Conservation (phyloP, 202 grass and related monocot genomes). For the Hordeum pubiflorum region DNA sequence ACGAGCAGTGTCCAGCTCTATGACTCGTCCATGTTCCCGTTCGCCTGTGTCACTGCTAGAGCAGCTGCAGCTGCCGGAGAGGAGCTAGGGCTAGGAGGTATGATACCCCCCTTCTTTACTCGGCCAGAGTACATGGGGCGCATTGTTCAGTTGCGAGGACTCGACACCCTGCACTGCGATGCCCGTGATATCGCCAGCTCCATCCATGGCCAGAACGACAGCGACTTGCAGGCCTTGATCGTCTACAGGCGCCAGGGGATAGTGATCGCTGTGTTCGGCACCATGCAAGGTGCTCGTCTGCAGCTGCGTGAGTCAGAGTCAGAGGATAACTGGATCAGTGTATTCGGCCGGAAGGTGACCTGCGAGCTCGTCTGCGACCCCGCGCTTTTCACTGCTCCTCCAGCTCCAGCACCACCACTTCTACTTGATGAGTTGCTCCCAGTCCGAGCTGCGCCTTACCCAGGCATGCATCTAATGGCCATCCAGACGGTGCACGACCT, state of each 20-base stretch:
- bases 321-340: neutral
- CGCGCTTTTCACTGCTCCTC: neutral
- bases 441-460: neutral
- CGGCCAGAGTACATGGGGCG: neutral
- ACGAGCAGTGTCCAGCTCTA: neutral
- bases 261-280: neutral
- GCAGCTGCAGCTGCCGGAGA: neutral
- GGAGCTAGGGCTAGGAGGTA: neutral
- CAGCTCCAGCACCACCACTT: too few species aligned
- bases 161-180: neutral
- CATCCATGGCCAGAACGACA: neutral
- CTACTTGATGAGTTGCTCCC: too few species aligned
- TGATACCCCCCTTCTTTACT: neutral
- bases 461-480: neutral
- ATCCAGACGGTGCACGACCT: rapidly evolving
- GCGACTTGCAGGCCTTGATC: neutral
- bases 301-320: neutral
- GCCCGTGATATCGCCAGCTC: neutral
- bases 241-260: neutral
- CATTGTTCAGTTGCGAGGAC: neutral
- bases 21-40: neutral
- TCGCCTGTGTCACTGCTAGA: neutral
- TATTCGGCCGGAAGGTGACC: neutral
- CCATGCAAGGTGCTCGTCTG: neutral
- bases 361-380: neutral